Percentiles rank a stretch among this genome's conserved stretches.
phyloP scores from a whole-genome alignment of 2,329 filamentous ascomycete genomes.

The Pseudopyricularia cyperi region DNA sequence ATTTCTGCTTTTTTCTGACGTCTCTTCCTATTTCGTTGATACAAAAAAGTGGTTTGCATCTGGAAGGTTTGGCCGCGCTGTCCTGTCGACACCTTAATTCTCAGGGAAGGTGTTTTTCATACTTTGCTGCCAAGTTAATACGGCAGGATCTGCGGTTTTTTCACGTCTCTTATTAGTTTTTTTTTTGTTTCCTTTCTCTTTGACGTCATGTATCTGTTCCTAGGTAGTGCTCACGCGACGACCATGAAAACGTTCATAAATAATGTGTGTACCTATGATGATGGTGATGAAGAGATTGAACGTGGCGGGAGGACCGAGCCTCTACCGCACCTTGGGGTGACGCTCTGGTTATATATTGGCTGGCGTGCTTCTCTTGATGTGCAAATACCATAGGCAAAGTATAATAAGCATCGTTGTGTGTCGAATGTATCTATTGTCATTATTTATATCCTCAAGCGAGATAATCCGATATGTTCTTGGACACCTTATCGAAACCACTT shows the following conservation, averaged over 20 bases:
- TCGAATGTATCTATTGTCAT: no score
- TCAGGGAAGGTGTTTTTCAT: slow-evolving; percentile 3
- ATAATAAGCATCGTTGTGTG: no score
- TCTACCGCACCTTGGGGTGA: no score
- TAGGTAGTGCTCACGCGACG: slow-evolving; percentile 3
- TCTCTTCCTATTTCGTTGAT: neutral
- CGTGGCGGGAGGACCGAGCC: neutral
- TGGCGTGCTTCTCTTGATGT: no score
- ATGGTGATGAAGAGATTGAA: neutral
- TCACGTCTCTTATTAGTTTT: slow-evolving; percentile 1
- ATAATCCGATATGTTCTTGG: no score
- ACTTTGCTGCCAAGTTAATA: slow-evolving; percentile 3
- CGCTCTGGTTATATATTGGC: no score
- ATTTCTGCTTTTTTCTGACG: neutral
- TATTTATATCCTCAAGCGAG: no score
- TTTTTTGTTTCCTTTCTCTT: neutral
- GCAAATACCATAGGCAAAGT: no score
- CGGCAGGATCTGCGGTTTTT: slow-evolving; percentile 3
- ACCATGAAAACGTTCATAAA: slow-evolving; percentile 2
- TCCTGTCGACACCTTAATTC: slow-evolving; percentile 2
- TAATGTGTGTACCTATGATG: neutral
- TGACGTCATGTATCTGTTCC: slow-evolving; percentile 3
- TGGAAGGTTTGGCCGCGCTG: slow-evolving; percentile 4
- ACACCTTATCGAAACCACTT: no score
- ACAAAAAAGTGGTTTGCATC: slow-evolving; percentile 4